A percentile compares a stretch with the other conserved stretches of the same genome.
Conservation (phyloP, 208 protist species). For the Crithidia acanthocephali region DNA sequence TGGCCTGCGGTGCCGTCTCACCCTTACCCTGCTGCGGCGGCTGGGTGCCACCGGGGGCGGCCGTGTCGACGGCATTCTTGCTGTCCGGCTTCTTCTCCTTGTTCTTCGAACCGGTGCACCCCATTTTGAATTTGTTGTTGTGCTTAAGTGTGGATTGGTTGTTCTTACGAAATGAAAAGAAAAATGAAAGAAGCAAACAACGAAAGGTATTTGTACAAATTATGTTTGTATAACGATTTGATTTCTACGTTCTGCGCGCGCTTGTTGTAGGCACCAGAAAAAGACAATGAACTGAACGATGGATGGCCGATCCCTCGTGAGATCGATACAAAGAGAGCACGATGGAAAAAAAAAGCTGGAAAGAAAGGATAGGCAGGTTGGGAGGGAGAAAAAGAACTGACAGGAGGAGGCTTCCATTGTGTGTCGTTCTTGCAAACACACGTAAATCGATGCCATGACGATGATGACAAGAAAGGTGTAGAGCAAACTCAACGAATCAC, state of each 20-base stretch:
- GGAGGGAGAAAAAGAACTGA: too few relatives aligned
- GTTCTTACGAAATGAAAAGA: conserved; percentile 1
- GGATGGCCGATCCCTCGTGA: too few relatives aligned
- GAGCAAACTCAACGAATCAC: too few relatives aligned
- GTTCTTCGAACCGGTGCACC: conserved; percentile 56
- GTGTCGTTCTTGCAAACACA: too few relatives aligned
- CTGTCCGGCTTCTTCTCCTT: conserved; percentile 24
- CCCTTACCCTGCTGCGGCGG: conserved; percentile 14
- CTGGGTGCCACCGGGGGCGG: conserved; percentile 8
- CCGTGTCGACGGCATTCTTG: conserved; percentile 6
- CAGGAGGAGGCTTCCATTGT: too few relatives aligned
- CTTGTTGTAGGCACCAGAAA: not conserved
- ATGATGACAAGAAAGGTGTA: too few relatives aligned
- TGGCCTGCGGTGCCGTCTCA: not conserved
- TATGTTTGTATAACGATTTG: not conserved
- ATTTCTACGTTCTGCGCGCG: not conserved
- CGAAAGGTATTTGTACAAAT: too few relatives aligned
- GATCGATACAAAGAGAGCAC: too few relatives aligned
- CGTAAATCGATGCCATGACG: too few relatives aligned
- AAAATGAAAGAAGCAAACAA: not conserved
- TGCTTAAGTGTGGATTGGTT: not conserved
- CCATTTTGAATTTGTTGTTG: conserved; percentile 41
- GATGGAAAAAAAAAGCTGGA: not conserved
- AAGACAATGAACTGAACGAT: too few relatives aligned
- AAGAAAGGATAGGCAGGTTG: not conserved